phyloP scores from a whole-genome alignment of 345 rosid genomes.

The Hibiscus trionum region DNA sequence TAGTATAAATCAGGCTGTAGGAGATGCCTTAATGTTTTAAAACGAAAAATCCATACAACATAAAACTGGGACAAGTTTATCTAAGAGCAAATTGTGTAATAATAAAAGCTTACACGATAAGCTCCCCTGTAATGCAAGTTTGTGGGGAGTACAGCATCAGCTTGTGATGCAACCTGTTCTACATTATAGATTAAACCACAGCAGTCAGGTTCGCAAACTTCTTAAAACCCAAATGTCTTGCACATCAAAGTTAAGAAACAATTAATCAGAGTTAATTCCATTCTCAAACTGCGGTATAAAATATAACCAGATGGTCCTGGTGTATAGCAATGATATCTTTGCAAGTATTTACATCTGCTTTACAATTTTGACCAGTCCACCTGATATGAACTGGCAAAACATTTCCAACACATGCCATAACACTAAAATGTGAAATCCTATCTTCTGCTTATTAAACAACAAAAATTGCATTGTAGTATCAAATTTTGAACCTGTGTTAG shows the following conservation, averaged over 20 bases:
- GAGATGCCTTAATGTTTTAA: not conserved
- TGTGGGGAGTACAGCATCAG: not conserved
- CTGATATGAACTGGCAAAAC: not conserved
- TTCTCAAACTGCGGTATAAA: not conserved
- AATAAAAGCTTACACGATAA: not conserved
- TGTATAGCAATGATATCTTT: not conserved
- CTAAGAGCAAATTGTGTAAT: not conserved
- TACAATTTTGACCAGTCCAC: conserved; percentile 1
- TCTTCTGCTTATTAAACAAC: not conserved
- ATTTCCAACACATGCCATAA: not conserved
- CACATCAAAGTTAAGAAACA: no score
- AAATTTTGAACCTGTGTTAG: conserved; percentile 5
- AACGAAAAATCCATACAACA: not conserved
- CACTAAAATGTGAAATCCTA: not conserved
- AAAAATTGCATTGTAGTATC: not conserved
- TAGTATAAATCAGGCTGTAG: not conserved
- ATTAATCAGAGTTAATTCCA: not conserved
- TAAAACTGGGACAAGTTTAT: not conserved
- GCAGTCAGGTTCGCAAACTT: not conserved
- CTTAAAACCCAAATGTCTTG: no score
- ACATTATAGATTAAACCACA: not conserved
- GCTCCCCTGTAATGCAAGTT: not conserved
- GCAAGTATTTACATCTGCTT: not conserved
- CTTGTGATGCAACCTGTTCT: not conserved
- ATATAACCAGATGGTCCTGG: not conserved